phyloP scores from a whole-genome alignment of 805 yeast species.

The Kodamaea nitidulidarum region DNA sequence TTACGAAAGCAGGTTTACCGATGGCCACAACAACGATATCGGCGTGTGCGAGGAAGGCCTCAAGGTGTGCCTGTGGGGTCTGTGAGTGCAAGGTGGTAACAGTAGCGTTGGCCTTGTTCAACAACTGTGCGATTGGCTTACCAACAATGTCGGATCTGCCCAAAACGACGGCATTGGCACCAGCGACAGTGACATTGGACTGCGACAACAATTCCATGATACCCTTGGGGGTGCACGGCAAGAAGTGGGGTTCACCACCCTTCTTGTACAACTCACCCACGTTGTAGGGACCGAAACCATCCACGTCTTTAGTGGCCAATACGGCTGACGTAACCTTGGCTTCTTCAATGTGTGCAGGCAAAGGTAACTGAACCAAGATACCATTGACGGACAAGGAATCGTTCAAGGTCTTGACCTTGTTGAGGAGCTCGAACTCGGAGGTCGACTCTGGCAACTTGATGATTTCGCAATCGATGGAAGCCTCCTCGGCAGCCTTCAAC shows the following conservation, averaged over 20 bases:
- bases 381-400: conserved; percentile 62
- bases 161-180: conserved; percentile 75
- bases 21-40: conserved; percentile 78
- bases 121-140: conserved; percentile 67
- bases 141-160: conserved; percentile 89
- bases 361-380: conserved; percentile 69
- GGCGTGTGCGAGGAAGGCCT: conserved; percentile 50
- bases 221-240: conserved; percentile 86
- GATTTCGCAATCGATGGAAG: conserved; percentile 59
- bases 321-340: conserved; percentile 65
- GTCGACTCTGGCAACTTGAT: conserved; percentile 55
- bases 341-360: conserved; percentile 69
- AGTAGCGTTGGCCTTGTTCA: conserved; percentile 69
- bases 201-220: conserved; percentile 60
- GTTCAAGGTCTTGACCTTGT: conserved; percentile 54
- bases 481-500: conserved; percentile 68
- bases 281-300: conserved; percentile 76
- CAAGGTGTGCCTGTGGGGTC: conserved; percentile 49
- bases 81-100: conserved; percentile 73
- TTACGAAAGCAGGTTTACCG: conserved; percentile 66
- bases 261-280: conserved; percentile 74
- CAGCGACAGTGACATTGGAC: conserved; percentile 52
- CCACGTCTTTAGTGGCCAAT: conserved; percentile 67
- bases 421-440: conserved; percentile 53
- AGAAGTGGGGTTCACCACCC: conserved; percentile 64